A percentile compares a stretch with the other conserved stretches of the same genome.
Conservation (phyloP, 2,329 filamentous ascomycete species). For the Colletotrichum truncatum region DNA sequence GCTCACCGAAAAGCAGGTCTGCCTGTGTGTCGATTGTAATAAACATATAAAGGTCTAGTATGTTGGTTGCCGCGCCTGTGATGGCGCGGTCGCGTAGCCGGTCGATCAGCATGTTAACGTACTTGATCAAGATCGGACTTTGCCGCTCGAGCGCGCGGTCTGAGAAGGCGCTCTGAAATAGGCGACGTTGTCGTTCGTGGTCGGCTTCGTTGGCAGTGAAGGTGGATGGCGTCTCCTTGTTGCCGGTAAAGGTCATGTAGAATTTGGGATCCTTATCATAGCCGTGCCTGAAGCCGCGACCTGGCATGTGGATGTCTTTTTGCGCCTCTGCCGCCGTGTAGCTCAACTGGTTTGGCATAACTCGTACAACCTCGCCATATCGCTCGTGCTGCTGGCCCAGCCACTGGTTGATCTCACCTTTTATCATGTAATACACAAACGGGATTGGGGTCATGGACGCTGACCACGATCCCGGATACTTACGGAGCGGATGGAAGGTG, state of each 20-base stretch:
- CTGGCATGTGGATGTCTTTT: constrained; percentile 44
- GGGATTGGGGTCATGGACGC: neutral
- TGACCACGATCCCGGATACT: neutral
- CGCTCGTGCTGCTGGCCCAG: constrained; percentile 36
- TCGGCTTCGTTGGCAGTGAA: neutral
- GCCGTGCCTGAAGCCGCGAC: neutral
- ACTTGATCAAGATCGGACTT: neutral
- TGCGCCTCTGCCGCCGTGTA: constrained; percentile 46
- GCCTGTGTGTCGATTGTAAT: neutral
- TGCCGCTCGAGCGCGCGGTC: neutral
- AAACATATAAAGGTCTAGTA: neutral
- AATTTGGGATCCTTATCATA: neutral
- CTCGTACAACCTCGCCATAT: constrained; percentile 55
- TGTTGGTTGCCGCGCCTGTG: neutral
- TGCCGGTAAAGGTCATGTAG: neutral
- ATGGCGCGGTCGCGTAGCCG: neutral
- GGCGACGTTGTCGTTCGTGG: neutral
- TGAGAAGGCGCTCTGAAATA: neutral
- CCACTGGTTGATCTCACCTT: neutral
- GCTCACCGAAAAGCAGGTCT: neutral
- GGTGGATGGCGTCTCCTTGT: neutral
- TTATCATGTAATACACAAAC: neutral
- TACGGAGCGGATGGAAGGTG: neutral
- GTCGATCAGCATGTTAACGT: neutral
- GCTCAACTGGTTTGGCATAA: constrained; percentile 55